Evolutionary conservation across 75 land plant species (phyloP), one percentile per base, ranked within the genome.

Genomic region (Cunninghamia lanceolata): DNA sequence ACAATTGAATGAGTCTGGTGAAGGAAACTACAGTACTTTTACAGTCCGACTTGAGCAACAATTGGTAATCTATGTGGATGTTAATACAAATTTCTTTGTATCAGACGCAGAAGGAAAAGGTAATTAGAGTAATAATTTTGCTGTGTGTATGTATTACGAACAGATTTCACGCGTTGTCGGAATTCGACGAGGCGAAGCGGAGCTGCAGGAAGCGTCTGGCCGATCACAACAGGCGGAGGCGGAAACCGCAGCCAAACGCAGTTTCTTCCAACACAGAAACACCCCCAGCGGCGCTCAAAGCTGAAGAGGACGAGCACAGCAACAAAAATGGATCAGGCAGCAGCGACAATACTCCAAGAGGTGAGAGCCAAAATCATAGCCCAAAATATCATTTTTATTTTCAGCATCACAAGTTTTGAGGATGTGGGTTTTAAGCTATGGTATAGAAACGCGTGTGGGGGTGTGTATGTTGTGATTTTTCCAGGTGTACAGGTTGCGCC

Each of bases 121-220:
- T 13, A 50, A 50, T 50, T 50, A 50, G 53, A 50, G 14, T 13
- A 50, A 13, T 1, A 50, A 13, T 50, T 50, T 50, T 50, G 53
- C 53, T 14, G 53, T 50, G 11, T n/a, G n/a, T 56, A 2, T 77
- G 19, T 68, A 7, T n/a, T 30, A 14, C 45, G 8, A 50, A 53
- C 85, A 93, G 93, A 85, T 93, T 93, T 85, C 94, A 93, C 79
- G 89, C 86, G 0, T 42, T 93, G 84, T 56, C 89, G 10, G 94
- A 93, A 80, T 93, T 93, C 85, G 94, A 93, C 56, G 91, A 89
- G 83, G 89, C 82, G 80, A 93, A 93, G 91, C 91, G 94, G 70
- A 93, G 94, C 85, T 93, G 94, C 84, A 85, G 94, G 19, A 91
- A 90, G 80, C 78, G 93, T 14, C 84, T 93, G 30, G 93, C 89